Evolutionary conservation across 2,329 filamentous ascomycete species (phyloP).

Genomic region (Aspergillus sp.): DNA sequence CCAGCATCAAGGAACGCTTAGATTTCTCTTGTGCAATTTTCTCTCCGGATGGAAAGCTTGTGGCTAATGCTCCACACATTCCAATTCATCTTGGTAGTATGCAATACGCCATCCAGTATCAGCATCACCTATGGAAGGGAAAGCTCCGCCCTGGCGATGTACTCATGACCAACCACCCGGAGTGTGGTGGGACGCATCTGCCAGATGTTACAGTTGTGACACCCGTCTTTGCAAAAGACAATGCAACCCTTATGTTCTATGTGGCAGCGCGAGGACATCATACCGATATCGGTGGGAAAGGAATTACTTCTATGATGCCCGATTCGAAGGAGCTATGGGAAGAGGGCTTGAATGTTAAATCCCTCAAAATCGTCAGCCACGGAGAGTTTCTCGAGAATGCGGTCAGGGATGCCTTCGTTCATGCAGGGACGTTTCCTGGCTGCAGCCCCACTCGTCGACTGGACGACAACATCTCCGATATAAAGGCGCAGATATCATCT

Average conservation of each 20-base stretch:
- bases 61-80: constrained; percentile 67
- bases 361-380: constrained; percentile 30
- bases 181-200: constrained; percentile 78
- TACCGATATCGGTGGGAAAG: constrained; percentile 66
- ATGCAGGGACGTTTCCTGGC: constrained; percentile 54
- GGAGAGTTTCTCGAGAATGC: constrained; percentile 38
- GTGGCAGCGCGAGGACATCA: constrained; percentile 74
- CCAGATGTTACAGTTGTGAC: constrained; percentile 76
- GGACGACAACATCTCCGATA: constrained; percentile 45
- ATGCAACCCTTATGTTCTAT: constrained; percentile 66
- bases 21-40: constrained; percentile 81
- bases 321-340: constrained; percentile 37
- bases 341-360: constrained; percentile 38
- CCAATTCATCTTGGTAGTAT: constrained; percentile 76
- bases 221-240: constrained; percentile 68
- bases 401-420: constrained; percentile 53
- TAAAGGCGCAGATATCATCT: constrained; percentile 47
- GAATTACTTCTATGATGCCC: constrained; percentile 37
- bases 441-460: constrained; percentile 70
- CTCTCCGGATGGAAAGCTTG: constrained; percentile 64
- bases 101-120: constrained; percentile 72
- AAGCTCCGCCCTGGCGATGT: constrained; percentile 75
- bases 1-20: constrained; percentile 79
- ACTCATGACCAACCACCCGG: constrained; percentile 63
- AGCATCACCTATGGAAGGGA: constrained; percentile 68